Base-by-base conservation (phyloP, 345 rosid species). In the Isatis tinctoria region DNA sequence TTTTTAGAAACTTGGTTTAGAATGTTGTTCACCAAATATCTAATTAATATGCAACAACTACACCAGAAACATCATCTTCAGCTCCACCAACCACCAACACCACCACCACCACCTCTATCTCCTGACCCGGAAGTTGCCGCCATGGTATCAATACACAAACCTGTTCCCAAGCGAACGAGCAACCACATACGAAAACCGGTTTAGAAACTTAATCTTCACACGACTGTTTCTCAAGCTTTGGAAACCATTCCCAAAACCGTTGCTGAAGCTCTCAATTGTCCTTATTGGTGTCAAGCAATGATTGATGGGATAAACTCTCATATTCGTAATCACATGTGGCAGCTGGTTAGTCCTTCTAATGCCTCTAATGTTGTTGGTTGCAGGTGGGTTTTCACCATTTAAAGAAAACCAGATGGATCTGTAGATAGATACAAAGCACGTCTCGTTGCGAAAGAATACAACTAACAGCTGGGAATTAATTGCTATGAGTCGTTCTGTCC, bases 161-260 rank as follows among this genome's bases (percentile, higher is more conserved):
- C 35, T 0, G 8, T 6, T 32, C 35, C 35, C 3, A 32, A 5
- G 5, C 35, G 10, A 33, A 33, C 9, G 1, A 33, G 22, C 26
- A 17, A 33, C 8, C 26, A 11, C 11, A 18, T 0, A 2, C 26
- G 52, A 1, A 47, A 47, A 47, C 52, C 12, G 0, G 26, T 17
- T 2, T 12, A 47, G 7, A 47, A 47, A 3, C 52, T 47, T 0
- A 47, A 47, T 18, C 52, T 47, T 6, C 52, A 47, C 12, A 18
- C 24, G 0, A 7, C 12, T 0, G 2, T 47, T 3, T 0, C 52
- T 3, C 52, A 2, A 1, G 3, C 8, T 0, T 1, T 3, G 2
- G 0, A 17, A 1, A 12, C 2, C 0, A 16, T 16, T 6, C 49
- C 20, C 3, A 16, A 3, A 2, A 13, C 10, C 0, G 49, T 44